These are phyloP conservation scores for Phytophthora vignae DNA, from an alignment of 352 stramenopile species.

Conservation along the genomic window DNA sequence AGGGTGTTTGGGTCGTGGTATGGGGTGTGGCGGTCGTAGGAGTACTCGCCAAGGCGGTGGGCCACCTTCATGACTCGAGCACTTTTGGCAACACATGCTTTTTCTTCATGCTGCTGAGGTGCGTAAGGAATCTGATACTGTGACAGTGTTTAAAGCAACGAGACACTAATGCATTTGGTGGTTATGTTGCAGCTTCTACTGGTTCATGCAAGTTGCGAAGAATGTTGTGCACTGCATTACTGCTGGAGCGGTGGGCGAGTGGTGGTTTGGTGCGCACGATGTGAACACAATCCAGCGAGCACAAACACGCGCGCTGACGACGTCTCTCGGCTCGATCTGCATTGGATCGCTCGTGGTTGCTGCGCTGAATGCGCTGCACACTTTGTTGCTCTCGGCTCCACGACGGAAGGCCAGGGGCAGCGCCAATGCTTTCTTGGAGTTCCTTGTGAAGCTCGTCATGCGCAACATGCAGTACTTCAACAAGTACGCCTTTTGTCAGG, in stretches of 20 bases:
- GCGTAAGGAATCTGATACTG: background rate
- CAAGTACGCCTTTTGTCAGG: constrained; percentile 89
- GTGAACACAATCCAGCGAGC: constrained; percentile 76
- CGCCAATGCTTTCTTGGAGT: constrained; percentile 86
- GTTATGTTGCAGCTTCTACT: constrained; percentile 64
- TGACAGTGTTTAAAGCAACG: background rate
- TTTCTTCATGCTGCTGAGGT: constrained; percentile 91
- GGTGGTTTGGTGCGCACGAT: constrained; percentile 86
- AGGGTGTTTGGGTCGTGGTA: constrained; percentile 77
- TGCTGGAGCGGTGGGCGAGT: constrained; percentile 82
- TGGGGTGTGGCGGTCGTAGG: constrained; percentile 83
- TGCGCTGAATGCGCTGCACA: constrained; percentile 69
- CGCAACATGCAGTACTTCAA: constrained; percentile 88
- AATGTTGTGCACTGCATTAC: constrained; percentile 90
- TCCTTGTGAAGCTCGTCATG: constrained; percentile 72
- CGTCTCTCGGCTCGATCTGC: constrained; percentile 87
- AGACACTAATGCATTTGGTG: background rate
- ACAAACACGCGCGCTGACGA: constrained; percentile 69
- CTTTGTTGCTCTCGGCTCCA: constrained; percentile 68
- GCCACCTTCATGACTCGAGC: constrained; percentile 57
- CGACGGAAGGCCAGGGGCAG: constrained; percentile 70
- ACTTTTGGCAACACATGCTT: constrained; percentile 78
- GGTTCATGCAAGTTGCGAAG: constrained; percentile 86
- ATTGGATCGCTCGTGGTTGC: constrained; percentile 85
- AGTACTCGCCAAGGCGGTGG: constrained; percentile 67